Evolutionary conservation across 2,329 filamentous ascomycete species (phyloP).

Genomic region (Cyanodermella asteris): DNA sequence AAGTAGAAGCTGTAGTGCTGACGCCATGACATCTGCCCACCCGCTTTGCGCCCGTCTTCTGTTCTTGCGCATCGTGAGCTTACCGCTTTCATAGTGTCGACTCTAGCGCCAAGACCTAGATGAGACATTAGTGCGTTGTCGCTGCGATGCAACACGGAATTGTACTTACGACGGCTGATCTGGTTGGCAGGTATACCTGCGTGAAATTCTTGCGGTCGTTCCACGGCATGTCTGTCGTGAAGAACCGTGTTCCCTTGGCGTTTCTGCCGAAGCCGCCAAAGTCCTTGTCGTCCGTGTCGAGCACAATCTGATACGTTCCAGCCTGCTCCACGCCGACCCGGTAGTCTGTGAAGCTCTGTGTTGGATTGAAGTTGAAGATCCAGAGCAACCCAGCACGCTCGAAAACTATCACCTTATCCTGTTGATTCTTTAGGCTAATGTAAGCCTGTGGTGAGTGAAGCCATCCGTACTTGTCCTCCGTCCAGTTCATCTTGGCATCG

Average conservation of each 20-base stretch:
- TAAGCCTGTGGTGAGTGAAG: slow-evolving; percentile 68
- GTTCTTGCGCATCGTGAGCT: too few relatives aligned
- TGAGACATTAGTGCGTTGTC: slow-evolving; percentile 1
- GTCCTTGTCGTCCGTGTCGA: slow-evolving; percentile 56
- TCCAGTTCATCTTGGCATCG: slow-evolving; percentile 73
- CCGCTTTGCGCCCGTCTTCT: too few relatives aligned
- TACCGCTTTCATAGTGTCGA: slow-evolving; percentile 18
- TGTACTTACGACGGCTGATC: slow-evolving; percentile 54
- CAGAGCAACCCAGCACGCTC: slow-evolving; percentile 79
- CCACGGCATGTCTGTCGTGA: slow-evolving; percentile 79
- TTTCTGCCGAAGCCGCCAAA: slow-evolving; percentile 66
- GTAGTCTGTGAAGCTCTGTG: slow-evolving; percentile 73
- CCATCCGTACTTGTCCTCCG: slow-evolving; percentile 82
- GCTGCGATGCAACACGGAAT: not conserved
- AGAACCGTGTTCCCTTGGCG: slow-evolving; percentile 64
- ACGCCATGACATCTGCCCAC: too few relatives aligned
- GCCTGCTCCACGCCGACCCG: slow-evolving; percentile 66
- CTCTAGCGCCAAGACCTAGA: slow-evolving; percentile 33
- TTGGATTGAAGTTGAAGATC: slow-evolving; percentile 89
- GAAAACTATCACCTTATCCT: slow-evolving; percentile 87
- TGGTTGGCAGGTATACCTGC: slow-evolving; percentile 71
- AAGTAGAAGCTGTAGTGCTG: too few relatives aligned
- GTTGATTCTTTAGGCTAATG: slow-evolving; percentile 81
- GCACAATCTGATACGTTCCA: slow-evolving; percentile 69
- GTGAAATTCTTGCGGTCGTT: slow-evolving; percentile 77